Percentiles rank a stretch among this genome's conserved stretches.
phyloP scores from a whole-genome alignment of 495 filamentous ascomycete species.

The Penicillium arizonense region DNA sequence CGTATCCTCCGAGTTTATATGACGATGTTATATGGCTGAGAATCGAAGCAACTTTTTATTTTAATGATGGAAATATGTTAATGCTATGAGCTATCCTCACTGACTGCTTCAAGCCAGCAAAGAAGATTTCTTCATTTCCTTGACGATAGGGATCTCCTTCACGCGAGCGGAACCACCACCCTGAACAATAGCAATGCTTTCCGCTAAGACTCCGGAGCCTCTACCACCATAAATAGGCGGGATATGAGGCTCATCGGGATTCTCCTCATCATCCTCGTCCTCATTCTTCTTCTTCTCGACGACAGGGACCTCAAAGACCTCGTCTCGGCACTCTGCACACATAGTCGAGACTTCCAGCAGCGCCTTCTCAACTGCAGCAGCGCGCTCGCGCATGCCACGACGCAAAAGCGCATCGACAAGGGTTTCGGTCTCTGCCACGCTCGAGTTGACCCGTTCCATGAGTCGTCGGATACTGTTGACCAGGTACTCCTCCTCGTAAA shows the following conservation, averaged over 20 bases:
- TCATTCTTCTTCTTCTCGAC: slow-evolving; percentile 11
- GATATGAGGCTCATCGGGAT: slow-evolving; percentile 20
- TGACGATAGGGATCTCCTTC: slow-evolving; percentile 42
- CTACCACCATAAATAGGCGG: slow-evolving; percentile 23
- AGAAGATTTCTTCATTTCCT: slow-evolving; percentile 51
- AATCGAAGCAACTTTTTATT: slow-evolving; percentile 1
- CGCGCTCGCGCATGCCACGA: slow-evolving; percentile 83
- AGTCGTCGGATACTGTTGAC: slow-evolving; percentile 82
- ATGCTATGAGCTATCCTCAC: background rate
- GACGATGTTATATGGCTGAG: background rate
- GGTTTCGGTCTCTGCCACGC: slow-evolving; percentile 63
- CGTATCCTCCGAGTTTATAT: too few species aligned
- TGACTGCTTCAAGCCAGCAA: slow-evolving; percentile 43
- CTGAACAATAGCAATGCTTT: slow-evolving; percentile 34
- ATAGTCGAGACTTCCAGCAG: slow-evolving; percentile 68
- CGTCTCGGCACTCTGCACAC: slow-evolving; percentile 60
- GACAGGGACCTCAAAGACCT: slow-evolving; percentile 57
- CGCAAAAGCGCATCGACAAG: slow-evolving; percentile 73
- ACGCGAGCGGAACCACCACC: slow-evolving; percentile 15
- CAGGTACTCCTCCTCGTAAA: slow-evolving; percentile 97
- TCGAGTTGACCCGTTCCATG: slow-evolving; percentile 75
- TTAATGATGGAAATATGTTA: background rate
- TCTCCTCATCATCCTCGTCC: slow-evolving; percentile 13
- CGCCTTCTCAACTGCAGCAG: slow-evolving; percentile 68
- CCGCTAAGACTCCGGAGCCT: slow-evolving; percentile 38